Percentiles rank a stretch among this genome's conserved stretches.
Conservation (phyloP, 1,139 yeast genomes). For the Diutina ranongensis region DNA sequence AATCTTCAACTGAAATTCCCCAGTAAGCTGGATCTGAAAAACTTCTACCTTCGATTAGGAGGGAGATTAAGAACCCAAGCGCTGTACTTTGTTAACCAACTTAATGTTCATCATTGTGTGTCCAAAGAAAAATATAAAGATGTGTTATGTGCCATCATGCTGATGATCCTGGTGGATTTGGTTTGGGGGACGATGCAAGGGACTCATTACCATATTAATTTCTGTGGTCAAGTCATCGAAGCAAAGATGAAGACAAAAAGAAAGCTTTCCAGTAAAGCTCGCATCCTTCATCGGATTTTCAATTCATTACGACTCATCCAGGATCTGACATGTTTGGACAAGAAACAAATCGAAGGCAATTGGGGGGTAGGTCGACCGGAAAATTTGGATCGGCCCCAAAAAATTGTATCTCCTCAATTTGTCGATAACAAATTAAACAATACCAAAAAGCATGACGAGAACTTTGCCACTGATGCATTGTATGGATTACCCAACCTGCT, state of each 20-base stretch:
- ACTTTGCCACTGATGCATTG: constrained; percentile 68
- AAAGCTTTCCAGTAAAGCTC: constrained; percentile 63
- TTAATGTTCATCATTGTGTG: constrained; percentile 39
- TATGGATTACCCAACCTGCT: constrained; percentile 81
- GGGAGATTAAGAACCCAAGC: constrained; percentile 69
- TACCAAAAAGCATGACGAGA: constrained; percentile 36
- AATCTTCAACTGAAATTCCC: constrained; percentile 65
- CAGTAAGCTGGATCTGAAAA: constrained; percentile 50
- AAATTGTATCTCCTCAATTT: constrained; percentile 24
- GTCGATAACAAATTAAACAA: constrained; percentile 33
- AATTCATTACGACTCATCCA: constrained; percentile 67
- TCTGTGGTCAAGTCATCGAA: constrained; percentile 67
- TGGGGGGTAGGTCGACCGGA: constrained; percentile 18
- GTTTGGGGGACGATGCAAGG: constrained; percentile 92
- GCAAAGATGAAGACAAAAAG: constrained; percentile 59
- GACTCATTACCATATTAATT: constrained; percentile 60
- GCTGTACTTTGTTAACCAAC: constrained; percentile 46
- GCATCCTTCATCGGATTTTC: constrained; percentile 65
- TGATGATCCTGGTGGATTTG: constrained; percentile 82
- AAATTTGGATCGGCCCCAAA: neutral
- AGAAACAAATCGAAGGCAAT: constrained; percentile 12
- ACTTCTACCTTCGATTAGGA: constrained; percentile 61
- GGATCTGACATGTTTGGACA: constrained; percentile 53
- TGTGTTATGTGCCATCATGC: constrained; percentile 69
- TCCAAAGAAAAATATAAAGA: constrained; percentile 69